Base-by-base conservation (phyloP, 371 early-diverging fungal species). In the Apophysomyces elegans region DNA sequence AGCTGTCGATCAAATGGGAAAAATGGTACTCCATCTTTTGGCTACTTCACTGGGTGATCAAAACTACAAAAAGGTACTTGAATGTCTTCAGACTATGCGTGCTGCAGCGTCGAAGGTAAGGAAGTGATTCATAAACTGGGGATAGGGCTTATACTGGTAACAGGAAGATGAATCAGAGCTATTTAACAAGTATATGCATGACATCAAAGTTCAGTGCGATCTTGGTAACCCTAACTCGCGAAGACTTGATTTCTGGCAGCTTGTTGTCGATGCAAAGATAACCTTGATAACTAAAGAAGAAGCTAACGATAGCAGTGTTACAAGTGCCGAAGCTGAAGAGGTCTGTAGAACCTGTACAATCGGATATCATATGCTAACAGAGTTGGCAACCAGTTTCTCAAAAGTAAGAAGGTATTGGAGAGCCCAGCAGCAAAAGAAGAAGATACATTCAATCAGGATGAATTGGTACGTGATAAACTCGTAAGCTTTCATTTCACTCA, bases 1-100 rank as follows among this genome's bases (percentile, higher is more conserved):
- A 72, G 90, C 90, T 5, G 83, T 88, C 32, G 70, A 75, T 35
- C 84, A 87, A 70, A 85, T 91, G 88, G 54, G 76, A 21, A 66
- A 65, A 2, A 74, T 83, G 59, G 82, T 89, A n/a, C 37, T 72
- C 0, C 63, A 75, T 14, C 66, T 88, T 16, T 75, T 88, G 4
- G 57, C 80, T 7, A 68, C 71, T 0, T 88, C 90, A 3, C 85
- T 88, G 71, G 86, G 84, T n/a, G 73, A 81, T 39, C 78, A 79
- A 59, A 67, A 81, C 39, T 88, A 84, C 58, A 72, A 67, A 7
- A 84, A 83, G 61, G 88, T 86, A 0, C 56, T 84, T 14, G 71
- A 79, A 1, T 88, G 87, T 65, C 66, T 91, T 9, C 65, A 70
- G 57, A 79, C 75, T 1, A 64, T 91, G 12, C 74, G 90, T 18